Percentiles rank a stretch among this genome's conserved stretches.
Evolutionary conservation across 2,329 filamentous ascomycete species (phyloP).

Genomic region (Ophiostoma triangulosporum): DNA sequence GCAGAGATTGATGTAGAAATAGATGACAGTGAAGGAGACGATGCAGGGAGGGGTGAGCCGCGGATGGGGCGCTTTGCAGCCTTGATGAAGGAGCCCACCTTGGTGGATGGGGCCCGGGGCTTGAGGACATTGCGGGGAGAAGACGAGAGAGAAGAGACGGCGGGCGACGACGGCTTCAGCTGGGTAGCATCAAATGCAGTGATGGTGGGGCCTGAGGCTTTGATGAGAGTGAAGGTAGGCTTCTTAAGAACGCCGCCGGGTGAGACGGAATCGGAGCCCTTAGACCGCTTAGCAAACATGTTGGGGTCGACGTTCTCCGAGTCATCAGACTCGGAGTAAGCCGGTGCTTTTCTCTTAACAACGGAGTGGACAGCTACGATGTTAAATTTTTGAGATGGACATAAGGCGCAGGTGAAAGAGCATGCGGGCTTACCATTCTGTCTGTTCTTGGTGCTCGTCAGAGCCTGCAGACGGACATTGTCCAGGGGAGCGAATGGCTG

Average conservation of each 20-base stretch:
- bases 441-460: conserved; percentile 65
- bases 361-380: conserved; percentile 28
- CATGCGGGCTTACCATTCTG: conserved; percentile 48
- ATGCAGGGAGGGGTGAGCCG: conserved; percentile 23
- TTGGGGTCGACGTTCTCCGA: conserved; percentile 49
- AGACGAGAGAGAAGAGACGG: not conserved
- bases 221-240: conserved; percentile 31
- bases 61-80: conserved; percentile 17
- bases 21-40: conserved; percentile 42
- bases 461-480: conserved; percentile 51
- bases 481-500: conserved; percentile 67
- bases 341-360: conserved; percentile 44
- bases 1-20: conserved; percentile 25
- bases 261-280: conserved; percentile 30
- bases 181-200: conserved; percentile 22
- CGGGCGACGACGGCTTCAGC: not conserved
- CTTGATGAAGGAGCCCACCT: conserved; percentile 20
- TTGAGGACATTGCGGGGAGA: conserved; percentile 31
- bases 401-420: not conserved
- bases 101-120: conserved; percentile 37
- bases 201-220: conserved; percentile 17
- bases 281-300: conserved; percentile 45
- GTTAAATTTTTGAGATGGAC: not conserved
- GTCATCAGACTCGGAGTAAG: conserved; percentile 36
- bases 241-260: conserved; percentile 36